phyloP scores from a whole-genome alignment of 345 rosid species.

The Cardamine occulta region DNA sequence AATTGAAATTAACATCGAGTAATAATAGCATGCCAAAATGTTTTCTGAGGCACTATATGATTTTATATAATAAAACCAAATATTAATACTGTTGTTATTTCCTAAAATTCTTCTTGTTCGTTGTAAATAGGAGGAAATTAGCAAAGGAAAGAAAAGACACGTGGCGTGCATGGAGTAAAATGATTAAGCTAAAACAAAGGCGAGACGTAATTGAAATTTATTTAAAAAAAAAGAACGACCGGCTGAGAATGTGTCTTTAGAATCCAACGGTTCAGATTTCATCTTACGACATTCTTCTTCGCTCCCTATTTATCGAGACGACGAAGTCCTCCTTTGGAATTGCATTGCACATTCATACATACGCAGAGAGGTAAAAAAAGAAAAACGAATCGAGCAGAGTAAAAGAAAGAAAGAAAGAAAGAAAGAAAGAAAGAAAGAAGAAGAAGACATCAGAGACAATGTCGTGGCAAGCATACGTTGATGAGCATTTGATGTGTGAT shows the following conservation, averaged over 20 bases:
- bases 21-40: no score
- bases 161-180: constrained; percentile 6
- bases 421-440: constrained; percentile 1
- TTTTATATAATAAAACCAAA: not conserved
- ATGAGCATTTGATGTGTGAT: constrained; percentile 89
- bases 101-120: constrained; percentile 12
- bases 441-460: constrained; percentile 37
- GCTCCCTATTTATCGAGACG: constrained; percentile 43
- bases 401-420: constrained; percentile 2
- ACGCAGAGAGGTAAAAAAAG: not conserved
- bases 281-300: constrained; percentile 28
- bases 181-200: constrained; percentile 45
- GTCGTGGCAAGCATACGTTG: constrained; percentile 96
- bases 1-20: no score
- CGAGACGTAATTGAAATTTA: constrained; percentile 28
- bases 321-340: constrained; percentile 27
- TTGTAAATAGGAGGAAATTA: constrained; percentile 30
- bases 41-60: no score
- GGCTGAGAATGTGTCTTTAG: constrained; percentile 28
- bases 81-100: constrained; percentile 5
- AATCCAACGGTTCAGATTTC: constrained; percentile 25
- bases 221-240: not conserved
- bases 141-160: constrained; percentile 13
- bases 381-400: not conserved
- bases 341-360: constrained; percentile 17